A percentile compares a stretch with the other conserved stretches of the same genome.
These are phyloP conservation scores for Aspergillus funiculosus DNA, from an alignment of 495 filamentous ascomycete species.

Conservation along the genomic window DNA sequence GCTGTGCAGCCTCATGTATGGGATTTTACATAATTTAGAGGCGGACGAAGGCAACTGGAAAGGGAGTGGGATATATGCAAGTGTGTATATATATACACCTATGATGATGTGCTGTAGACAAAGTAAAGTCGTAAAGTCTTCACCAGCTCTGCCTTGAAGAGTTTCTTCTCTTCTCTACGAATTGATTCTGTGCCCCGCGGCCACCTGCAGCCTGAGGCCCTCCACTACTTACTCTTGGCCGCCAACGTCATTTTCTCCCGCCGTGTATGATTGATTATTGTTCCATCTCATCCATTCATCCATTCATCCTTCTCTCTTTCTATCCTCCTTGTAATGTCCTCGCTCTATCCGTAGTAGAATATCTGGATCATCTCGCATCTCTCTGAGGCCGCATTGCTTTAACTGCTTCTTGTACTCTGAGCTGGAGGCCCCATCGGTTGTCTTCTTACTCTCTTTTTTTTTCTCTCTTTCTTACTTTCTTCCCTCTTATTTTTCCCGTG, in stretches of 20 bases:
- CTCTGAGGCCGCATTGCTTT: not conserved
- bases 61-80: not conserved
- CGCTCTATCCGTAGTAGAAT: constrained; percentile 5
- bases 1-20: constrained; percentile 3
- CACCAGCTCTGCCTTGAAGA: too few species aligned
- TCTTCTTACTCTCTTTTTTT: not conserved
- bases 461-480: not conserved
- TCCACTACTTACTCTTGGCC: constrained; percentile 9
- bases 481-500: not conserved
- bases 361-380: not conserved
- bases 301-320: not conserved
- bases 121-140: too few species aligned
- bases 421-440: not conserved
- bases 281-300: constrained; percentile 2
- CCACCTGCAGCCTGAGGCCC: constrained; percentile 7
- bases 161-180: not conserved
- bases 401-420: not conserved
- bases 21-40: not conserved
- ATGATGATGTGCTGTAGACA: too few species aligned
- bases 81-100: too few species aligned
- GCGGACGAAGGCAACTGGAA: not conserved
- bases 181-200: constrained; percentile 17
- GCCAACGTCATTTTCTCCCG: constrained; percentile 24
- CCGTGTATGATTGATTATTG: constrained; percentile 7
- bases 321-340: not conserved